phyloP scores from a whole-genome alignment of 176 grass and related monocot species.

The Oryza glumipatula region DNA sequence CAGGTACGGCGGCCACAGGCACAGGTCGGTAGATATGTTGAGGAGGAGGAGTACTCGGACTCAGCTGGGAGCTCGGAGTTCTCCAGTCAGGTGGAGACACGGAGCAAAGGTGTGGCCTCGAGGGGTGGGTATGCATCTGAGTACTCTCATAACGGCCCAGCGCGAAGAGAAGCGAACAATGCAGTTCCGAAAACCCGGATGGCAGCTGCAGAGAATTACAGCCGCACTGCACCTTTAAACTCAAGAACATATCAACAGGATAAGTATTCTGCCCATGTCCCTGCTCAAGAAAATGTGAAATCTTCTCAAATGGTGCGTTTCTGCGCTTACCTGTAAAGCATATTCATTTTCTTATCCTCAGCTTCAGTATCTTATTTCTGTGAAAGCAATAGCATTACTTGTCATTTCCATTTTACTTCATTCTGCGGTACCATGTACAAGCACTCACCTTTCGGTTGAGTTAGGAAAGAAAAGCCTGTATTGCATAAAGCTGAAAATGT shows the following conservation, averaged over 20 bases:
- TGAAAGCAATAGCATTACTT: not conserved
- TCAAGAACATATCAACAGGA: constrained; percentile 35
- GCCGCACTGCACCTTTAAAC: not conserved
- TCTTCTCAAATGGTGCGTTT: constrained; percentile 39
- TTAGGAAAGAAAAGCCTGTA: not conserved
- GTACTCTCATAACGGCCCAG: constrained; percentile 55
- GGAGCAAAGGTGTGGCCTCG: constrained; percentile 42
- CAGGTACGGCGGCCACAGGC: constrained; percentile 43
- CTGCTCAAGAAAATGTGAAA: constrained; percentile 38
- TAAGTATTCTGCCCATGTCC: constrained; percentile 47
- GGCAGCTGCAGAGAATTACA: constrained; percentile 30
- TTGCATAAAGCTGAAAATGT: not conserved
- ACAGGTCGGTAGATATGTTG: constrained; percentile 54
- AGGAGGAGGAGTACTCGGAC: constrained; percentile 76
- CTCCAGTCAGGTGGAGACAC: constrained; percentile 50
- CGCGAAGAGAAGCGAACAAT: constrained; percentile 43
- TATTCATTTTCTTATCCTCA: constrained; percentile 16
- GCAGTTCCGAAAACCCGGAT: constrained; percentile 38
- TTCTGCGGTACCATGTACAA: constrained; percentile 16
- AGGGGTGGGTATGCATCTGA: constrained; percentile 60
- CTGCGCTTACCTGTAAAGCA: constrained; percentile 11
- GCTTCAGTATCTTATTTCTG: not conserved
- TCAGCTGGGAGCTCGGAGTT: constrained; percentile 83
- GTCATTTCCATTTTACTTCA: not conserved
- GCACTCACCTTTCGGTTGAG: not conserved